Base-by-base conservation (phyloP, 2,329 filamentous ascomycete species). In the Arthroderma sp. region DNA sequence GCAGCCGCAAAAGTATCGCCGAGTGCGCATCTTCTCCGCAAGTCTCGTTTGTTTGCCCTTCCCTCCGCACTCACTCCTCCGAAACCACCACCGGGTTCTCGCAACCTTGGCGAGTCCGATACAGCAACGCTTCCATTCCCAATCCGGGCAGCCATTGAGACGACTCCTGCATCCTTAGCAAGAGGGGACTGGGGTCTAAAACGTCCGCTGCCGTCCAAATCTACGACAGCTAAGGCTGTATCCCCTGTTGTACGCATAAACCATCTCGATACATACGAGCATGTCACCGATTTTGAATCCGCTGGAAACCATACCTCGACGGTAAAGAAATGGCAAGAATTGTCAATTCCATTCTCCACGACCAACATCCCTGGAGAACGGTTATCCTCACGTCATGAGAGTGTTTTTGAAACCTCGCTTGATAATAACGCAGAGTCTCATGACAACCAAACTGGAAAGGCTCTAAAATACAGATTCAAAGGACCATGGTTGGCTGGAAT, bases 151-250 rank as follows among this genome's bases (percentile, higher is more conserved):
- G 77, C 87, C 50, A 83, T 96, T 58, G 80, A 82, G 9, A 88
- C 86, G 0, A 82, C 86, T 4, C 68, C 74, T 38, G 73, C 78
- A 11, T 88, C 87, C 5, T 74, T 86, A 27, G 69, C 72, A 36
- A 77, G 77, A 57, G 89, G 89, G 32, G 89, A 96, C 58, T 96
- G 89, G 88, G 89, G 89, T 9, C 69, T 95, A 55, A 96, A 96
- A 68, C 74, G 89, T 45, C 73, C 86, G 1, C 70, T 96, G 4
- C 89, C 89, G 1, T 66, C 82, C 6, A 82, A 82, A 60, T 80
- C 82, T 3, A 88, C 86, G 4, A 76, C 78, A 15, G 77, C 77
- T 44, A 79, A 78, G 5, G 78, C 80, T 5, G 68, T 65, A 38
- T 80, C 79, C n/a, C 84, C 87, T 6, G 71, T 84, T 41, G 75